Evolutionary conservation across 805 yeast species (phyloP).

Genomic region (Candida coquimbonensis): DNA sequence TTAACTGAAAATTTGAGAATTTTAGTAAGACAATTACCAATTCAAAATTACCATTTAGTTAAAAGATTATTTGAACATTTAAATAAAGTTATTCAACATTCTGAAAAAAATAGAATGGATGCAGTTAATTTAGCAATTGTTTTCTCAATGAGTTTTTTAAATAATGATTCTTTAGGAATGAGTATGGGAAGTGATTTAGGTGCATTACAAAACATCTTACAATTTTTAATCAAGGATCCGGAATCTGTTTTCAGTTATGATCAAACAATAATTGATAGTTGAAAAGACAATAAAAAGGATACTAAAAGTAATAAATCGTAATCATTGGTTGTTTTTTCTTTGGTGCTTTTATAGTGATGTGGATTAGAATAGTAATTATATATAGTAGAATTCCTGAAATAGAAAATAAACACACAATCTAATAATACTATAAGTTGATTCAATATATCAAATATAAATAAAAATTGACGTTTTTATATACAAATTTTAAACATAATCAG

Average conservation of each 20-base stretch:
- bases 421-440: no score
- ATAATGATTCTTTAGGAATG: conserved; percentile 33
- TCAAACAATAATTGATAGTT: conserved; percentile 2
- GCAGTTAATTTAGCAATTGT: conserved; percentile 88
- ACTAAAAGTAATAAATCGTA: neutral
- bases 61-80: conserved; percentile 64
- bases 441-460: no score
- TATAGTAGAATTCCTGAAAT: no score
- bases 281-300: neutral
- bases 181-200: conserved; percentile 47
- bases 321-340: neutral
- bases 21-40: conserved; percentile 45
- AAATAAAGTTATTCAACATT: conserved; percentile 57
- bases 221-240: conserved; percentile 38
- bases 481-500: no score
- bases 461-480: no score
- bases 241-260: conserved; percentile 24
- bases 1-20: conserved; percentile 24
- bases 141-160: conserved; percentile 57
- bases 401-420: no score
- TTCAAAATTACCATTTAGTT: conserved; percentile 59
- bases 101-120: conserved; percentile 75
- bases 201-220: conserved; percentile 45
- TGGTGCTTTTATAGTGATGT: no score
- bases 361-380: no score